These are phyloP conservation scores for Boletus sensibilis DNA, from an alignment of 768 basidiomycete genomes.

Conservation along the genomic window DNA sequence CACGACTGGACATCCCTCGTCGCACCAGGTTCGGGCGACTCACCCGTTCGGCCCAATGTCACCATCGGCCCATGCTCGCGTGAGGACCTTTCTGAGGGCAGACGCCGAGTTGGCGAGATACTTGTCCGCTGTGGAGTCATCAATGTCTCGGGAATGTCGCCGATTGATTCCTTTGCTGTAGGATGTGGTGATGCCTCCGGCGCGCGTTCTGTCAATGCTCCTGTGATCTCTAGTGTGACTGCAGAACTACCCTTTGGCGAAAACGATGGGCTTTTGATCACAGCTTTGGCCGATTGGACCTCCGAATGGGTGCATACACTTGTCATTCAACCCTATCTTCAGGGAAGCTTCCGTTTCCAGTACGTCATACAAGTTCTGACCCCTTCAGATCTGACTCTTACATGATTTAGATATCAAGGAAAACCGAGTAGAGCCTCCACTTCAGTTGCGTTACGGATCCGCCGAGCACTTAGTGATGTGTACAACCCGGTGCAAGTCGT, in stretches of 20 bases:
- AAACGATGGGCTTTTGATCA: conserved; percentile 5
- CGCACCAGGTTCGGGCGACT: neutral
- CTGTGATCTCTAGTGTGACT: neutral
- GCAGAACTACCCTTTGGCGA: neutral
- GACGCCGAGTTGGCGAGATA: conserved; percentile 18
- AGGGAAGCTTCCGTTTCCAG: conserved; percentile 19
- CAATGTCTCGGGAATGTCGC: neutral
- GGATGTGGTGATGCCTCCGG: neutral
- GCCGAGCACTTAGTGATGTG: conserved; percentile 19
- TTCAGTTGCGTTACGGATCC: conserved; percentile 21
- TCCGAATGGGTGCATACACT: conserved; percentile 27
- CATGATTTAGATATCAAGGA: conserved; percentile 17
- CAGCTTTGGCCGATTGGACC: conserved; percentile 25
- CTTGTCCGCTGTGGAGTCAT: conserved; percentile 23
- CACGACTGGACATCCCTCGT: conserved; percentile 5
- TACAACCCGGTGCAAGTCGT: conserved; percentile 29
- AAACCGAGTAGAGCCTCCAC: conserved; percentile 2
- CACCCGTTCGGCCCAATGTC: neutral
- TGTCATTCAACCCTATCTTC: conserved; percentile 22
- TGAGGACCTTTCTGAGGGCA: conserved; percentile 17
- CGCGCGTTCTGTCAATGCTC: neutral
- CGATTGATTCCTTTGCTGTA: neutral
- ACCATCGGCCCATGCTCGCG: neutral
- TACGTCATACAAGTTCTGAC: conserved; percentile 10
- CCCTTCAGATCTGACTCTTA: neutral